Evolutionary conservation across 768 basidiomycete species (phyloP), one percentile per base, ranked within the genome.

Genomic region (Amanita rubescens): DNA sequence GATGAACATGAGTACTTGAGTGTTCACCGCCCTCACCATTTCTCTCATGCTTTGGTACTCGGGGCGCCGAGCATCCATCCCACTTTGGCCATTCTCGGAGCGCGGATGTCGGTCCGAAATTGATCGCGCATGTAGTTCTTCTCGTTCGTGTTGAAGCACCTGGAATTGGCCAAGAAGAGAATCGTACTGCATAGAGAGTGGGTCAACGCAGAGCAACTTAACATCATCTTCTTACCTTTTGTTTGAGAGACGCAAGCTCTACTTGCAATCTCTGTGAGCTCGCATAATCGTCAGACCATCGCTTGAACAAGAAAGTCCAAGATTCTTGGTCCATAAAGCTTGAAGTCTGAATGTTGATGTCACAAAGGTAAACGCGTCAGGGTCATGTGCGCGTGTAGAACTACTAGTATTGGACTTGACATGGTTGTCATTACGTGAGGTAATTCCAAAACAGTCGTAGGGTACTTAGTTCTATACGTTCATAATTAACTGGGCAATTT

Each of bases 271-370:
- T 57, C 46, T 68, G 63, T 19, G 66, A 64, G 24, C 58, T 64
- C 46, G 68, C 64, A 41, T 65, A 69, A 10, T 71, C 67, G 30
- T 70, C 66, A n/a, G 69, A 70, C 68, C 68, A 71, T 53, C 65
- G 67, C 60, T 68, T 68, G 49, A 70, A 55, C 32, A 70, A 63
- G 34, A 65, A 65, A 30, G 65, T 55, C 64, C 65, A 70, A 51
- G 70, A 71, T 0, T 63, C 65, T 27, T 59, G 69, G 54, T 71
- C 69, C 65, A 67, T 69, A 49, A 51, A 57, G 59, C 42, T 44
- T 47, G 44, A 19, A 45, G 41, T 30, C 8, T 30, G 27, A 30
- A 30, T 8, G 27, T 30, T 30, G 27, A 30, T 30, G 27, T 30
- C 12, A 35, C 24, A 17, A 25, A 33, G n/a, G 37, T n/a, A 30